Evolutionary conservation across 202 grass and related monocot species (phyloP), one percentile per base, ranked within the genome.

Genomic region (Alloteropsis angusta): DNA sequence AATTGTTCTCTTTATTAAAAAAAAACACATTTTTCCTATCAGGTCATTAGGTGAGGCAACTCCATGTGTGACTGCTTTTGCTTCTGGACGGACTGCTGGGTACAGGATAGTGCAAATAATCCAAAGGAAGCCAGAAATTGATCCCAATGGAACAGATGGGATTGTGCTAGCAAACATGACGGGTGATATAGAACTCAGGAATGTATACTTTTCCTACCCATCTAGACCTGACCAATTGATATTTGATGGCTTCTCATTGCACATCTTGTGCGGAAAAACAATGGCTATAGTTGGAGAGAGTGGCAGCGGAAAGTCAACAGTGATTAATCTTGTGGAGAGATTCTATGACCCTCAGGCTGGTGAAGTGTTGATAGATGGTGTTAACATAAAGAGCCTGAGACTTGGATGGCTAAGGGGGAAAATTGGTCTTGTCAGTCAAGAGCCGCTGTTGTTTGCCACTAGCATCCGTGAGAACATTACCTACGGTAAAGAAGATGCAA

Each of bases 181-280:
- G 46, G 88, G 93, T 54, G 76, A 97, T 45, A 35, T 97, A 47
- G 93, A 97, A 64, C 77, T 97, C 22, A 92, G 74, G 78, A 86
- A 90, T 87, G 85, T 93, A n/a, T 83, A 48, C 69, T 97, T 97
- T 80, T 90, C 85, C 63, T 97, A 93, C 73, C 93, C 93, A 58
- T 55, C 76, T 34, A 88, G 93, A 74, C 81, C 80, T 32, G 85
- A 93, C 34, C 83, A 97, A 62, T 32, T 83, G 45, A 78, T 97
- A 90, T 97, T 97, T 71, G 56, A 77, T 75, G 90, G 88, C 74
- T 83, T 97, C 68, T 91, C 88, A 16, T 50, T 93, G 22, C 55
- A 71, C 54, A 81, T 97, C 32, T 34, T 75, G 7, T 87, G 78
- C 49, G 88, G 93, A 61, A 90, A 83, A 57, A 90, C 85, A 57